Base-by-base conservation (phyloP, 331 rosid species). In the Quercus tomentella region DNA sequence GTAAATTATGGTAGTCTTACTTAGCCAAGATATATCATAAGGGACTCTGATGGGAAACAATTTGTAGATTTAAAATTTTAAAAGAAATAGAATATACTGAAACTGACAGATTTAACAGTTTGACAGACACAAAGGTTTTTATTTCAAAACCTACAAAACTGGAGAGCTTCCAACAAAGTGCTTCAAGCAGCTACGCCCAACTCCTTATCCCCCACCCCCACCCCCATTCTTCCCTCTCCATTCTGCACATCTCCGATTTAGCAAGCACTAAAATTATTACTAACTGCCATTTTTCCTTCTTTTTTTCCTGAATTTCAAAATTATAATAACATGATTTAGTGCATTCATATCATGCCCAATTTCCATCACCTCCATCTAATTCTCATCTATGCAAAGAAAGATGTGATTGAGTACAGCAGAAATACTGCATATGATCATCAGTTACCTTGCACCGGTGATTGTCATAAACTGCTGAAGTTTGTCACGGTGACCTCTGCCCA, bases 401-500 rank as follows among this genome's bases (percentile, higher is more conserved):
- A 4, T 11, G 22, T 57, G 56, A 75, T 18, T 15, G 79, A 51
- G 78, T 57, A 17, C 49, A 71, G 49, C 70, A 61, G 31, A 30
- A 74, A 65, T 70, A 23, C 68, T 72, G 78, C 11, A 21, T 49
- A 37, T 10, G 77, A 37, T 77, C 22, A 61, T 18, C 63, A 22
- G 6, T 76, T 88, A 96, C 98, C 96, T 93, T 12, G 98, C 93
- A 57, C 98, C 98, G 45, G 99, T 96, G 80, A 96, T 93, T 23
- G 93, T 63, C 77, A 96, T 82, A 84, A 96, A 96, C 89, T 96
- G 99, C 87, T 96, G 98, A 79, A 96, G 82, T 88, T 96, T 96
- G 83, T 96, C 99, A 5, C 98, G 98, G 41, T 93, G 93, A 35
- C 98, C 94, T 87, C 98, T 90, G 52, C 94, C 97, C 83, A 91